phyloP scores from a whole-genome alignment of 129 eudicot species.

The Saussurea involucrata region DNA sequence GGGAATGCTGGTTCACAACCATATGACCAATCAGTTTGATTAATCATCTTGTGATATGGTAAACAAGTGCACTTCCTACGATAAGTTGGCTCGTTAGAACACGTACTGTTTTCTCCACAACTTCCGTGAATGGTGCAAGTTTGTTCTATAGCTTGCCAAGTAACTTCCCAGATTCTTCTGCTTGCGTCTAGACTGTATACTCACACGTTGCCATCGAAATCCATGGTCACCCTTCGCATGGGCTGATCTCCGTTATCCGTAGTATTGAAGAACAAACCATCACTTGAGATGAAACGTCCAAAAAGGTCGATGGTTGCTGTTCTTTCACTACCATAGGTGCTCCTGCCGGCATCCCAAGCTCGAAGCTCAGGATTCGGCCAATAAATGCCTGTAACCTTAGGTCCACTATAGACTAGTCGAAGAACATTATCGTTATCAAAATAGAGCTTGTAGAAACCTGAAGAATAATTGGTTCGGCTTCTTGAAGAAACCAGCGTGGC shows the following conservation, averaged over 20 bases:
- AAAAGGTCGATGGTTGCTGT: constrained; percentile 32
- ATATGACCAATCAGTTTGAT: constrained; percentile 27
- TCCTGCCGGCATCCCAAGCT: constrained; percentile 36
- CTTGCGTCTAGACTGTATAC: constrained; percentile 32
- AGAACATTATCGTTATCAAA: constrained; percentile 53
- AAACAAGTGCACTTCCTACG: constrained; percentile 42
- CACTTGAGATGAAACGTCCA: constrained; percentile 42
- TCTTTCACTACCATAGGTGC: constrained; percentile 34
- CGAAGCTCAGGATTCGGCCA: constrained; percentile 49
- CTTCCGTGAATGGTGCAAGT: constrained; percentile 40
- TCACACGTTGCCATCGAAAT: constrained; percentile 49
- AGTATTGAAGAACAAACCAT: constrained; percentile 22
- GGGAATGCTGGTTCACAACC: constrained; percentile 42
- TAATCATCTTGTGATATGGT: constrained; percentile 35
- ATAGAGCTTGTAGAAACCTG: constrained; percentile 40
- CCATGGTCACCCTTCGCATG: constrained; percentile 45
- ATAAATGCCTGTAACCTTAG: constrained; percentile 32
- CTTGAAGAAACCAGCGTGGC: constrained; percentile 34
- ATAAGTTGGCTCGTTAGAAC: constrained; percentile 21
- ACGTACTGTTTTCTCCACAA: constrained; percentile 42
- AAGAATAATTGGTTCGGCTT: constrained; percentile 31
- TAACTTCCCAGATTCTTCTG: constrained; percentile 18
- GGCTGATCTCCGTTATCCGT: constrained; percentile 34
- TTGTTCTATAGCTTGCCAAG: constrained; percentile 36
- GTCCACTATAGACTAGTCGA: constrained; percentile 35